Conservation (phyloP, 1,284 basidiomycete genomes). For the Macrocybe sp. region DNA sequence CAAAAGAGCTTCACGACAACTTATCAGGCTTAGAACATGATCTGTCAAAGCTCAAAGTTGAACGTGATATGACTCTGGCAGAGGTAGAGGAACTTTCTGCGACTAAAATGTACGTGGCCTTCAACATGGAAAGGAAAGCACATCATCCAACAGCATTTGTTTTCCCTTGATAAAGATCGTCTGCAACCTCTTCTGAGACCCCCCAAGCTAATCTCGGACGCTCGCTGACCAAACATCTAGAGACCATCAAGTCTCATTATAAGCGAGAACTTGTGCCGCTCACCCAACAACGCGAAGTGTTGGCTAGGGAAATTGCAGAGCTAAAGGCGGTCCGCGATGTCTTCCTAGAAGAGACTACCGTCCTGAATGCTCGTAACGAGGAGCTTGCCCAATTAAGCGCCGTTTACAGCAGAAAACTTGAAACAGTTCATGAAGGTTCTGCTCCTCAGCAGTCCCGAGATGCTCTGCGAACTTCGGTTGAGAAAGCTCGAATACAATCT, state of each 20-base stretch:
- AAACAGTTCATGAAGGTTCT: conserved; percentile 37
- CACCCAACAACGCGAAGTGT: conserved; percentile 73
- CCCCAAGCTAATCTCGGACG: conserved; percentile 55
- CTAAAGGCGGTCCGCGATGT: conserved; percentile 84
- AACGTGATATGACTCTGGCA: conserved; percentile 88
- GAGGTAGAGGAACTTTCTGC: conserved; percentile 89
- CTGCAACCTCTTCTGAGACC: conserved; percentile 31
- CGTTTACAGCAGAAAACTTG: conserved; percentile 75
- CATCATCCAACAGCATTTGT: neutral
- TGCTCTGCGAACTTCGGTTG: conserved; percentile 18
- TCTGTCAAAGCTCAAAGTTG: conserved; percentile 81
- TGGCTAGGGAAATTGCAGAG: conserved; percentile 83
- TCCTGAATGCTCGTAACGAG: conserved; percentile 88
- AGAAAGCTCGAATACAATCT: conserved; percentile 18
- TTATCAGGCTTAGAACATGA: conserved; percentile 81
- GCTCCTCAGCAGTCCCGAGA: too few relatives aligned
- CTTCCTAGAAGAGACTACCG: conserved; percentile 87
- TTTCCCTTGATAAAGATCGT: conserved; percentile 10
- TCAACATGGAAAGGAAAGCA: too few relatives aligned
- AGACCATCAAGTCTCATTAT: conserved; percentile 86
- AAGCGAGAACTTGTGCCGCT: conserved; percentile 83
- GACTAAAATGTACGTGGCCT: conserved; percentile 53
- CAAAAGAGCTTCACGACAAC: conserved; percentile 74
- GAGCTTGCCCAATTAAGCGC: conserved; percentile 84
- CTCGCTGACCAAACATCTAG: conserved; percentile 82